Conservation (phyloP, 2,329 filamentous ascomycete species). For the Microdochium trichocladiopsis region DNA sequence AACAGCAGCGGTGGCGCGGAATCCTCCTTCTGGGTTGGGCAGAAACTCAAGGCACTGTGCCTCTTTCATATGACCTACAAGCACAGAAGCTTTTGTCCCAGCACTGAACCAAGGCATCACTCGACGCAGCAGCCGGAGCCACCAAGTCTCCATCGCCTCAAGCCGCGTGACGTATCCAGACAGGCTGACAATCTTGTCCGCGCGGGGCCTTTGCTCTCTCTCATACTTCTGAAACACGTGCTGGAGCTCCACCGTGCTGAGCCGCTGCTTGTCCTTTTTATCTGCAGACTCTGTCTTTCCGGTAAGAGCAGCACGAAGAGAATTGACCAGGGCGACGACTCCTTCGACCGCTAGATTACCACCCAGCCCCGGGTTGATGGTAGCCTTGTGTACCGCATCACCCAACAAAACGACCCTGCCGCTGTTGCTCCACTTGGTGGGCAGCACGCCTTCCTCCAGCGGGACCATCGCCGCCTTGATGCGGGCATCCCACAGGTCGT, state of each 20-base stretch:
- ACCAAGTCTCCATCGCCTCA: slow-evolving; percentile 11
- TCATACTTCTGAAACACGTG: slow-evolving; percentile 8
- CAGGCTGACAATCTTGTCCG: slow-evolving; percentile 3
- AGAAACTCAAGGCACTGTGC: neutral
- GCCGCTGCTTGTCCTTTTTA: neutral
- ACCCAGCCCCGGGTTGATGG: slow-evolving; percentile 9
- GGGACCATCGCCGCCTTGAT: slow-evolving; percentile 8
- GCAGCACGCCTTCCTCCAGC: slow-evolving; percentile 11
- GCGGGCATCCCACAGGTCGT: slow-evolving; percentile 8
- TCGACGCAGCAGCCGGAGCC: neutral
- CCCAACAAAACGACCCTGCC: slow-evolving; percentile 10
- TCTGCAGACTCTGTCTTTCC: neutral
- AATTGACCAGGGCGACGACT: slow-evolving; percentile 7
- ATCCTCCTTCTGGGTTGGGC: neutral
- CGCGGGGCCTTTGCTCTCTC: slow-evolving; percentile 7
- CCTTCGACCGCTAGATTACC: slow-evolving; percentile 10
- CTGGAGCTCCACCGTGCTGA: slow-evolving; percentile 4
- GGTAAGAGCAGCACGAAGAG: slow-evolving; percentile 6
- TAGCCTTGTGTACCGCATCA: slow-evolving; percentile 8
- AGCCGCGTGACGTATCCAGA: slow-evolving; percentile 7
- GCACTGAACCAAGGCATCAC: neutral
- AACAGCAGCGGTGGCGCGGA: too few species aligned
- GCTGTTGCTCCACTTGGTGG: slow-evolving; percentile 9
- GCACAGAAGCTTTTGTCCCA: neutral
- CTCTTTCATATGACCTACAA: neutral